Base-by-base conservation (phyloP, 2,329 filamentous ascomycete genomes). In the Neoascochyta sp. region DNA sequence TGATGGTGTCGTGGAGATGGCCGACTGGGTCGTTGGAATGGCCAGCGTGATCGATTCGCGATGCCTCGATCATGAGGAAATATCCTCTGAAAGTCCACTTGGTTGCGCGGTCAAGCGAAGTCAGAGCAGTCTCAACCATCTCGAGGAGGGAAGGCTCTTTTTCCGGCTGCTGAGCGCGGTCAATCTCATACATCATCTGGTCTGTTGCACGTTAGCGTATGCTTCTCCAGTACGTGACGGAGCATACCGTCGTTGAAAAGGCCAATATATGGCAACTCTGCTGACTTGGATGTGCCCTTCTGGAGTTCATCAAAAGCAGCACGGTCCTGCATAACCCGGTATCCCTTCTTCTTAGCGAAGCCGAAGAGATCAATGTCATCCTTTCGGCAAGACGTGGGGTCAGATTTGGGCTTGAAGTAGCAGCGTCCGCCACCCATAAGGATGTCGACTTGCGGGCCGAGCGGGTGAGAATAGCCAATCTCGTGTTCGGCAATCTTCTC, bases 401-500 rank as follows among this genome's bases (percentile, higher is more conserved):
- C 59, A 5, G 54, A 59, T 10, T 56, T 43, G 7, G 64, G 64
- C 36, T 63, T 64, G 53, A 65, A 67, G 44, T 62, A 65, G 45
- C 64, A 67, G 19, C 54, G 52, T 11, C 64, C 64, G 9, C 64
- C 64, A 14, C 64, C 64, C 29, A 67, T 40, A n/a, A 67, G 44
- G 16, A 67, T 43, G 36, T 67, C 64, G 14, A 64, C 63, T 10
- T 53, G 52, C 4, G 56, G 51, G 9, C 61, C 60, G n/a, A 67
- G 50, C 2, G 63, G 64, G 32, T 66, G 64, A 11, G 48, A 54
- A 29, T 58, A 54, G n/a, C 64, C 64, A 20, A 67, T 59, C 31
- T 64, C 54, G 11, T 66, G 63, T 17, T 60, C 60, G 3, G 62
- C 63, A 21, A 67, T 66, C 24, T 60, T 54, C 26, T 47, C 50